A percentile compares a stretch with the other conserved stretches of the same genome.
Conservation (phyloP, 2,329 filamentous ascomycete genomes). For the Dothideomycetes sp. region DNA sequence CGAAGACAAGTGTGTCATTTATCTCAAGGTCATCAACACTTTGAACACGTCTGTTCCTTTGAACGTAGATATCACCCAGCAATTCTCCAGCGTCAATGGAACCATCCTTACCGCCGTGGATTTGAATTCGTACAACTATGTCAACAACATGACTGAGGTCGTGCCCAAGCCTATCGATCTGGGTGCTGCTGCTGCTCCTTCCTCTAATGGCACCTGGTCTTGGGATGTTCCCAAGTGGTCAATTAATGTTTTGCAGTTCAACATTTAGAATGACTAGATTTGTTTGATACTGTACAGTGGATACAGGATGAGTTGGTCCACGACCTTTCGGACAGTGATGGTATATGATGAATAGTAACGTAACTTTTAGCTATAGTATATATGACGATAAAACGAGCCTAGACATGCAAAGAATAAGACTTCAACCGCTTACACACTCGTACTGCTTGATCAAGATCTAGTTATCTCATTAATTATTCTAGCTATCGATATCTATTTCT, state of each 20-base stretch:
- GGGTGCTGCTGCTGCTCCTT: not conserved
- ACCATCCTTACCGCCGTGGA: conserved; percentile 21
- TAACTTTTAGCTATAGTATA: no score
- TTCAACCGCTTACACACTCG: no score
- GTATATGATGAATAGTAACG: no score
- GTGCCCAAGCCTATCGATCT: conserved; percentile 18
- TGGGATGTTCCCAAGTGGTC: conserved; percentile 21
- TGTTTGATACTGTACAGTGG: not conserved
- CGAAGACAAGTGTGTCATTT: conserved; percentile 14
- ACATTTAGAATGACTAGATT: conserved; percentile 10
- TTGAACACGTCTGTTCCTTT: conserved; percentile 18
- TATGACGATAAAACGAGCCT: no score
- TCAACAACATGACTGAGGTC: conserved; percentile 20
- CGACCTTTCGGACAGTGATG: no score
- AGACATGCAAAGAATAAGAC: no score
- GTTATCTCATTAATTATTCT: no score
- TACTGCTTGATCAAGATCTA: no score
- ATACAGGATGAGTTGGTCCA: no score
- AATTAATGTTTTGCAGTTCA: conserved; percentile 23
- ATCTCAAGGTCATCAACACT: conserved; percentile 21
- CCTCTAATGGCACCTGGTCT: conserved; percentile 15
- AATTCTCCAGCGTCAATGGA: conserved; percentile 21
- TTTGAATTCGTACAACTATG: conserved; percentile 22
- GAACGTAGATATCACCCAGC: conserved; percentile 17
- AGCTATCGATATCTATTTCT: no score